Evolutionary conservation across 768 basidiomycete species (phyloP).

Genomic region (Lactarius hatsudake): DNA sequence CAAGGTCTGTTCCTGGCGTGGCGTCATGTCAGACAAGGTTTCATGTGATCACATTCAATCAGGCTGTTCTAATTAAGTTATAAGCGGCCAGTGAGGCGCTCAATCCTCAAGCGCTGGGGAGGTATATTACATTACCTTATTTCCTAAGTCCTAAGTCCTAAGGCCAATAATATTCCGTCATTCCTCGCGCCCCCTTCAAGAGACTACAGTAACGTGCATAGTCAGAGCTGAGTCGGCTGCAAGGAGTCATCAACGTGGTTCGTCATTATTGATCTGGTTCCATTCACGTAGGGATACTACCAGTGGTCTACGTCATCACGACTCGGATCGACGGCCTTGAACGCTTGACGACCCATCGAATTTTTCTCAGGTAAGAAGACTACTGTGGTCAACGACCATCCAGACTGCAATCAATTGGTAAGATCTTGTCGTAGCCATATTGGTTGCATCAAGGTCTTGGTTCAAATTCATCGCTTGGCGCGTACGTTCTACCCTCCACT

Average conservation of each 20-base stretch:
- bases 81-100: too few species aligned
- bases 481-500: slow-evolving; percentile 21
- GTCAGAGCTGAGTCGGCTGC: too few species aligned
- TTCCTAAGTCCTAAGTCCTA: too few species aligned
- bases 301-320: slow-evolving; percentile 24
- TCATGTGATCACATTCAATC: too few species aligned
- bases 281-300: slow-evolving; percentile 16
- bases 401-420: not conserved
- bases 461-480: slow-evolving; percentile 19
- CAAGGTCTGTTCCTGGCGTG: too few species aligned
- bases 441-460: slow-evolving; percentile 8
- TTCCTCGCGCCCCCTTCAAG: too few species aligned
- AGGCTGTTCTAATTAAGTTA: too few species aligned
- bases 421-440: slow-evolving; percentile 5
- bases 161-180: too few species aligned
- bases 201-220: too few species aligned
- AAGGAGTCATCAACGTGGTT: not conserved
- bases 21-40: too few species aligned
- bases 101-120: too few species aligned
- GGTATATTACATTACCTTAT: too few species aligned
- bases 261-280: not conserved
- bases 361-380: slow-evolving; percentile 16
- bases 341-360: slow-evolving; percentile 21
- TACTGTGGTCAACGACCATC: not conserved
- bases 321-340: slow-evolving; percentile 22